Evolutionary conservation across 2,329 filamentous ascomycete genomes (phyloP).

Genomic region (Cercospora sp.): DNA sequence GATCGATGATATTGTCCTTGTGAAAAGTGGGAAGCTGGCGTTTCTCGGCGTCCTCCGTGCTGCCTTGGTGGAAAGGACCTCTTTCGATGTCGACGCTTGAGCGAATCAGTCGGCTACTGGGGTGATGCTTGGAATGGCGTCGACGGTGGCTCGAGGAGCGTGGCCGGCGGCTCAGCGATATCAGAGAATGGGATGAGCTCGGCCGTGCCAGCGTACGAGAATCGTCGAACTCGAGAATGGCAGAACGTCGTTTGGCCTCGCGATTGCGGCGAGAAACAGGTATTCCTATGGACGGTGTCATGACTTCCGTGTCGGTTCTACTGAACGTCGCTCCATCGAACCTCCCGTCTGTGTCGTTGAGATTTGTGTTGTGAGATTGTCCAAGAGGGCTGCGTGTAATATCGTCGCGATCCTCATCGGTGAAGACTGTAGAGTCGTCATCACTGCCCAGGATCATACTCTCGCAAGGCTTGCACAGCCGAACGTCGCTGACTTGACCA

Average conservation of each 20-base stretch:
- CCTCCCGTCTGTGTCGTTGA: constrained; percentile 19
- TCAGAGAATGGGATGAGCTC: constrained; percentile 87
- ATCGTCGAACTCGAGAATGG: constrained; percentile 84
- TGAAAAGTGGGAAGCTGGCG: constrained; percentile 84
- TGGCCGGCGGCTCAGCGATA: constrained; percentile 68
- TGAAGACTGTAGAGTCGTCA: constrained; percentile 81
- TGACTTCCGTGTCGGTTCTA: constrained; percentile 38
- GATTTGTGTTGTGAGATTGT: constrained; percentile 16
- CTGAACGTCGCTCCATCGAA: constrained; percentile 31
- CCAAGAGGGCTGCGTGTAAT: constrained; percentile 28
- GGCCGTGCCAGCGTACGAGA: constrained; percentile 78
- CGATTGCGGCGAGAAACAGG: constrained; percentile 66
- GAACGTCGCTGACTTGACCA: constrained; percentile 77
- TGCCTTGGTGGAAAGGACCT: constrained; percentile 80
- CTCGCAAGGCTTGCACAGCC: constrained; percentile 91
- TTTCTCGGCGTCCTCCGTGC: constrained; percentile 66
- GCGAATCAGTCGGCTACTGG: constrained; percentile 70
- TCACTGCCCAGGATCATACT: constrained; percentile 86
- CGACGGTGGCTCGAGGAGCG: constrained; percentile 78
- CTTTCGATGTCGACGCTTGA: constrained; percentile 67
- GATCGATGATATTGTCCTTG: constrained; percentile 97
- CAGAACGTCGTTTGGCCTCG: constrained; percentile 78
- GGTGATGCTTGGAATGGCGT: constrained; percentile 83
- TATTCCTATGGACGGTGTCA: constrained; percentile 64
- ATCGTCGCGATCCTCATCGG: constrained; percentile 61